Percentiles rank a stretch among this genome's conserved stretches.
phyloP scores from a whole-genome alignment of 202 grass and related monocot species.

The Miscanthus sacchariflorus region DNA sequence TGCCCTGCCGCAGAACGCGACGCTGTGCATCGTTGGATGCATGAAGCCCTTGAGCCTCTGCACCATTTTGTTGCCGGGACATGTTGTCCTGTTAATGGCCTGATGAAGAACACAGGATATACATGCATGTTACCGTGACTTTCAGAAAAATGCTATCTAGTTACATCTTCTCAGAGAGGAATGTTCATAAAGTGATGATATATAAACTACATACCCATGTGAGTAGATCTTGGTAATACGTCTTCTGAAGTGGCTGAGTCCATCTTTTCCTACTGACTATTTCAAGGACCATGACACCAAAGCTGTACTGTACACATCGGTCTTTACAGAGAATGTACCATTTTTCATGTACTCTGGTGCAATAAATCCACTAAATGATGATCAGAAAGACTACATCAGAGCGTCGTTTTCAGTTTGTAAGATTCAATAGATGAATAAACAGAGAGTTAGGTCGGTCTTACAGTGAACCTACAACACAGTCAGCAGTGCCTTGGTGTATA shows the following conservation, averaged over 20 bases:
- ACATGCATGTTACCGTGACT: too few species aligned
- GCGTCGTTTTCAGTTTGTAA: too few species aligned
- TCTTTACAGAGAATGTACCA: conserved; percentile 20
- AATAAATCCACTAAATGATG: not conserved
- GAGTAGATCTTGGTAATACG: not conserved
- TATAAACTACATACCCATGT: conserved; percentile 1
- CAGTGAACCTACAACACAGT: too few species aligned
- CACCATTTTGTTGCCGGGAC: not conserved
- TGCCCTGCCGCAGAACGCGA: not conserved
- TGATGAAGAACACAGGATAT: not conserved
- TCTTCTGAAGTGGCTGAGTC: conserved; percentile 6
- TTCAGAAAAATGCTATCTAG: not conserved
- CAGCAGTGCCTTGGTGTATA: too few species aligned
- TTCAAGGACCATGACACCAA: conserved; percentile 31
- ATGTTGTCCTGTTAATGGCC: not conserved
- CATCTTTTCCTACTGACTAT: conserved; percentile 36
- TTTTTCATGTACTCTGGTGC: conserved; percentile 33
- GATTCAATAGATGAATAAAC: too few species aligned
- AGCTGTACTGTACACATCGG: conserved; percentile 25
- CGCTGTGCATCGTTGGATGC: not conserved
- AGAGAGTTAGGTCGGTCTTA: not conserved
- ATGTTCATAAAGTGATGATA: not conserved
- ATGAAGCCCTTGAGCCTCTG: not conserved
- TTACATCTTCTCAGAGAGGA: not conserved
- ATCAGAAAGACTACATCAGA: not conserved